These are phyloP conservation scores for Hanseniaspora lachancei DNA, from an alignment of 805 yeast genomes.

Conservation along the genomic window DNA sequence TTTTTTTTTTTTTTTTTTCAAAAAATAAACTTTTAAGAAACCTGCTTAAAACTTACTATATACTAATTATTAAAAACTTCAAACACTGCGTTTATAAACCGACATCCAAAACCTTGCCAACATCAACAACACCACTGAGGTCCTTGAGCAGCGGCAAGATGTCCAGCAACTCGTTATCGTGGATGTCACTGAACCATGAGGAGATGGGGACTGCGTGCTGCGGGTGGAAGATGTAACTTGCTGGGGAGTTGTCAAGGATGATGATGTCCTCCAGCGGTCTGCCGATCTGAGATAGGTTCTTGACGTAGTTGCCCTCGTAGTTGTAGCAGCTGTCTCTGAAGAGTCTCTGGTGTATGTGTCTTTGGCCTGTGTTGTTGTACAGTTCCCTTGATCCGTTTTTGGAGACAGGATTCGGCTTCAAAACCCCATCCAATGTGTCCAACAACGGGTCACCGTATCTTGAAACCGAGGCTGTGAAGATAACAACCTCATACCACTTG, in stretches of 20 bases:
- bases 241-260: constrained; percentile 93
- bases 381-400: constrained; percentile 27
- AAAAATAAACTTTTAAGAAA: not conserved
- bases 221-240: constrained; percentile 95
- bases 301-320: constrained; percentile 88
- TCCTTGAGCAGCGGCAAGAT: constrained; percentile 84
- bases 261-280: constrained; percentile 76
- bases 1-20: not conserved
- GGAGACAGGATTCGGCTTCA: constrained; percentile 17
- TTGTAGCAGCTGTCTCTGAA: constrained; percentile 90
- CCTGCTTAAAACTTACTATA: constrained; percentile 6
- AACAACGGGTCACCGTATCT: constrained; percentile 92
- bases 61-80: not conserved
- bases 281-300: constrained; percentile 86
- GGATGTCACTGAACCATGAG: constrained; percentile 96
- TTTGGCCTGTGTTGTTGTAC: constrained; percentile 28
- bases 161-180: constrained; percentile 88
- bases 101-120: constrained; percentile 73
- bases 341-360: constrained; percentile 71
- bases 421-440: constrained; percentile 69
- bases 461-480: constrained; percentile 90
- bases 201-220: constrained; percentile 95
- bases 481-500: constrained; percentile 81
- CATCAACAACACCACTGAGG: constrained; percentile 72
- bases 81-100: constrained; percentile 22